Evolutionary conservation across 2,329 filamentous ascomycete species (phyloP).

Genomic region (Pseudogymnoascus pannorum): DNA sequence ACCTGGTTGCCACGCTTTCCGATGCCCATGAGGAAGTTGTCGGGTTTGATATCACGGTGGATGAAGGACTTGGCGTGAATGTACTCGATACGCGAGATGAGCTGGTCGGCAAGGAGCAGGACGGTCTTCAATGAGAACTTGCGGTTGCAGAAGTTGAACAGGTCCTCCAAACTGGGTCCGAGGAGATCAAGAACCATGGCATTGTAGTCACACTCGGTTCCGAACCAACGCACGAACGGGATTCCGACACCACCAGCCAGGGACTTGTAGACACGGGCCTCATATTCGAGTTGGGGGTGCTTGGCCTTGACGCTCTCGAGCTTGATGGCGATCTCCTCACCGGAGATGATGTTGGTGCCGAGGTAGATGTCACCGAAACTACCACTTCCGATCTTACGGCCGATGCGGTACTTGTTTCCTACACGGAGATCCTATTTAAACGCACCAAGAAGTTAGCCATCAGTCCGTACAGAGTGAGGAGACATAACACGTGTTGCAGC

Average conservation of each 20-base stretch:
- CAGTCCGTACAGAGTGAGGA: not conserved
- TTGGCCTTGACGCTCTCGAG: constrained; percentile 97
- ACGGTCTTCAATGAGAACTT: constrained; percentile 98
- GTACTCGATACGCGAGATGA: constrained; percentile 96
- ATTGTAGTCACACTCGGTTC: constrained; percentile 97
- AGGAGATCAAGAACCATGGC: constrained; percentile 95
- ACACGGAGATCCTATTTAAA: constrained; percentile 81
- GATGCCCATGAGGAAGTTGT: constrained; percentile 97
- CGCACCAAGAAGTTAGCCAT: constrained; percentile 4
- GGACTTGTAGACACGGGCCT: constrained; percentile 78
- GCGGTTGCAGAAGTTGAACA: constrained; percentile 99
- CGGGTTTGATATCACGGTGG: constrained; percentile 96
- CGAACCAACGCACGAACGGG: constrained; percentile 95
- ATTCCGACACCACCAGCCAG: constrained; percentile 92
- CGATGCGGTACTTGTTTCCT: constrained; percentile 97
- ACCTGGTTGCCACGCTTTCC: constrained; percentile 97
- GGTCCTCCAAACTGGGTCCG: constrained; percentile 83
- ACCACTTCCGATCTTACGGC: constrained; percentile 92
- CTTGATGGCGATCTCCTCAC: constrained; percentile 97
- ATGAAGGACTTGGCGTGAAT: constrained; percentile 98
- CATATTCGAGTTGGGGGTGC: constrained; percentile 93
- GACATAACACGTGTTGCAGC: not conserved
- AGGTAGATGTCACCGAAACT: constrained; percentile 96
- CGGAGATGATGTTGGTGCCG: constrained; percentile 95
- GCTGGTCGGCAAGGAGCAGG: constrained; percentile 83